These are phyloP conservation scores for Gossypium raimondii DNA, from an alignment of 345 rosid genomes.

Conservation along the genomic window DNA sequence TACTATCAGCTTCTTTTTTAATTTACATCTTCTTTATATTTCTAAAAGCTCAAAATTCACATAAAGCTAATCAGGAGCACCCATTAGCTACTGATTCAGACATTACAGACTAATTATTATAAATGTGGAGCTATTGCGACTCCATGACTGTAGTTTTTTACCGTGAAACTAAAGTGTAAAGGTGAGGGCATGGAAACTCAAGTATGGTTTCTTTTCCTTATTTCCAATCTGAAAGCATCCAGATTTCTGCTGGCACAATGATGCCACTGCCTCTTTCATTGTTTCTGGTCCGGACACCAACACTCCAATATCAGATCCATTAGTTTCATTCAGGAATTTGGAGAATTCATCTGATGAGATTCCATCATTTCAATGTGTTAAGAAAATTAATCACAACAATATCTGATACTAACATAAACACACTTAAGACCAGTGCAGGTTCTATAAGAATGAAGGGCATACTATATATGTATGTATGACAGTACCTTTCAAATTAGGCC, in stretches of 20 bases:
- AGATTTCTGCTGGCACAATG: constrained; percentile 34
- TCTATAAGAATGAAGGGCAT: neutral
- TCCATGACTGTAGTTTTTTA: neutral
- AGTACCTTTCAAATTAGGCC: constrained; percentile 75
- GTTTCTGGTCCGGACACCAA: constrained; percentile 81
- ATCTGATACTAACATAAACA: neutral
- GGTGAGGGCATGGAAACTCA: constrained; percentile 56
- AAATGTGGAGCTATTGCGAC: neutral
- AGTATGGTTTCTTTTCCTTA: constrained; percentile 29
- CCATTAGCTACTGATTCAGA: neutral
- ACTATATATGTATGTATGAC: neutral
- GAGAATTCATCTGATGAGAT: constrained; percentile 44
- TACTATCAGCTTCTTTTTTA: too few species aligned
- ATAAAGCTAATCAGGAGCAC: neutral
- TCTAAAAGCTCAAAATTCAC: neutral
- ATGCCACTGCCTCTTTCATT: constrained; percentile 67
- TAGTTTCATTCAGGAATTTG: constrained; percentile 39
- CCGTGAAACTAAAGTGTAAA: constrained; percentile 41
- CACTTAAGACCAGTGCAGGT: neutral
- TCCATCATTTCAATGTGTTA: neutral
- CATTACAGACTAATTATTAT: neutral
- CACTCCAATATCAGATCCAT: constrained; percentile 53
- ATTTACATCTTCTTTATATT: neutral
- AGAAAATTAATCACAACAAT: neutral
- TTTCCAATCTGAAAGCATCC: constrained; percentile 21